These are phyloP conservation scores for Alternaria postmessia DNA, from an alignment of 2,329 filamentous ascomycete genomes.

Conservation along the genomic window DNA sequence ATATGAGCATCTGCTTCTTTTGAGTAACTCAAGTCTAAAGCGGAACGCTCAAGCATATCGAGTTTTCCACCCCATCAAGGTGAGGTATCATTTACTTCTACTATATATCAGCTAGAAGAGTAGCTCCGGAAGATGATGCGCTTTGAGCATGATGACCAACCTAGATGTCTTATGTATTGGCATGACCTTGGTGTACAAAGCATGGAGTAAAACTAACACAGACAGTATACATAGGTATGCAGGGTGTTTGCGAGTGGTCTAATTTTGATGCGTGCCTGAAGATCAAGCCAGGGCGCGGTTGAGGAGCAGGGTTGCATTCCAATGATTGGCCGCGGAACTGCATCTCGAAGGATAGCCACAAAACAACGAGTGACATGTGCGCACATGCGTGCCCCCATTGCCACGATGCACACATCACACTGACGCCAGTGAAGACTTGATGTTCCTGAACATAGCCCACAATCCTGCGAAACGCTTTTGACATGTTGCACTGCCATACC, in stretches of 20 bases:
- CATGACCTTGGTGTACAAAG: background rate
- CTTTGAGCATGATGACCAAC: background rate
- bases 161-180: background rate
- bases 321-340: constrained; percentile 7
- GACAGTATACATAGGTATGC: background rate
- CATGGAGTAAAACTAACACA: background rate
- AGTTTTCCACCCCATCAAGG: background rate
- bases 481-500: constrained; percentile 2
- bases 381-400: background rate
- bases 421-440: background rate
- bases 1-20: background rate
- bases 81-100: background rate
- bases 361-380: background rate
- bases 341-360: background rate
- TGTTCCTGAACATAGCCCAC: background rate
- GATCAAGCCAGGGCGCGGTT: constrained; percentile 1
- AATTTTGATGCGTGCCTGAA: constrained; percentile 1
- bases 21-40: background rate
- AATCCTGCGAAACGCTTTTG: background rate
- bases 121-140: too few species aligned
- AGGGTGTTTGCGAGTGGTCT: background rate
- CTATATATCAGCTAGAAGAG: background rate
- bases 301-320: background rate
- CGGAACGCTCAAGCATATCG: background rate
- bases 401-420: background rate